Base-by-base conservation (phyloP, 164 flowering plant species). In the Piper longum region DNA sequence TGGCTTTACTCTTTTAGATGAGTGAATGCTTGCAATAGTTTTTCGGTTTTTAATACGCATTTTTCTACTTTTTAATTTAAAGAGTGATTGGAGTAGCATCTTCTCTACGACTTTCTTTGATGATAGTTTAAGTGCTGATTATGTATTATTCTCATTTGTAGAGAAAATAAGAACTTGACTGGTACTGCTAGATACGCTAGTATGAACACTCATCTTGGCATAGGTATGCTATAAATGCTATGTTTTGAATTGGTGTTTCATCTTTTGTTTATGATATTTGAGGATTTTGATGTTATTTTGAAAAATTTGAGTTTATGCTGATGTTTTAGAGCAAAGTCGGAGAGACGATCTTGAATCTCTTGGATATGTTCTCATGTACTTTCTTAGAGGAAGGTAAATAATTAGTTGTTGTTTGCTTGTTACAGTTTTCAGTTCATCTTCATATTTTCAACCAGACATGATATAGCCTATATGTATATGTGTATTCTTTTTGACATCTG, bases 131-230 rank as follows among this genome's bases (percentile, higher is more conserved):
- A 48, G 12, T 48, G 14, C 52, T 48, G 52, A 48, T 48, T 44
- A 11, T 44, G 11, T 14, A 40, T 16, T 40, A 40, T 43, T 64
- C 56, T 59, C 42, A 66, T 66, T 54, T 81, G 81, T 79, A 90
- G 97, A 67, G 97, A 90, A 73, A 90, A 90, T 71, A 90, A 90
- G 76, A 90, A 88, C 73, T 75, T 90, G 77, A 91, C 95, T 61
- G 97, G 95, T 56, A 91, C 97, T 43, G 97, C 97, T 7, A 82
- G 97, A 80, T 91, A 91, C 83, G 97, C 97, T 16, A 91, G 97
- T 76, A 79, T 86, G 88, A 88, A 91, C 70, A 91, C 97, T 54
- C 97, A 91, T 72, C 86, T 91, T 63, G 97, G 97, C 18, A 88
- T 91, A 74, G 97, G 97, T 88, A 81, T 57, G 82, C 54, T 43